Conservation (phyloP, 73 alveolate species). For the Paraurostyla sp. region DNA sequence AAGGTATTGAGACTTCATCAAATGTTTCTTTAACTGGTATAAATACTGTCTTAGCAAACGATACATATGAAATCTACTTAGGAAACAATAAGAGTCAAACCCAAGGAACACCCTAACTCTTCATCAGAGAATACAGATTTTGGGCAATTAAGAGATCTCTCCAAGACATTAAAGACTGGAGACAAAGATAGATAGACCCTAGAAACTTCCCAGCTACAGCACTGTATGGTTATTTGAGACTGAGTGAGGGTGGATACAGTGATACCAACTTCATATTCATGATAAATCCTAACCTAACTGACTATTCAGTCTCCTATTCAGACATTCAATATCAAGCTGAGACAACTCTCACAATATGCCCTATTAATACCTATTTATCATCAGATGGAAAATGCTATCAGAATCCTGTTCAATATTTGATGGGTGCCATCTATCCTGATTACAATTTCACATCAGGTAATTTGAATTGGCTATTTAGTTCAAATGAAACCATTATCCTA, state of each 20-base stretch:
- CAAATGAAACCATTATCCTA: not conserved
- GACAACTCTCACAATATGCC: not conserved
- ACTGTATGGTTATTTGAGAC: not conserved
- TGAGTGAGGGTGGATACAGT: not conserved
- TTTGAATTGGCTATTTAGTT: not conserved
- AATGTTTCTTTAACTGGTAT: not conserved
- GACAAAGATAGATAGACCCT: constrained; percentile 25
- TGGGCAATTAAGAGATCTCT: constrained; percentile 17
- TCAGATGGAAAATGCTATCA: not conserved
- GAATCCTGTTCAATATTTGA: not conserved
- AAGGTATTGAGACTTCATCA: not conserved
- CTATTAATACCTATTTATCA: not conserved
- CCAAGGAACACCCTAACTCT: not conserved
- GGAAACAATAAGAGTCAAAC: not conserved
- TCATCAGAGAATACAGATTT: constrained; percentile 4
- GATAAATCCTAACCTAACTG: not conserved
- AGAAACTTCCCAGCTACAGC: not conserved
- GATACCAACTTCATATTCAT: not conserved
- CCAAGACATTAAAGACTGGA: constrained; percentile 5
- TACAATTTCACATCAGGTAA: not conserved
- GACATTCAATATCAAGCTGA: not conserved
- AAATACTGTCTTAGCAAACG: not conserved
- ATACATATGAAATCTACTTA: not conserved
- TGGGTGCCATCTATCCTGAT: not conserved
- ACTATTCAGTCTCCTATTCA: not conserved